phyloP scores from a whole-genome alignment of 2,329 filamentous ascomycete genomes.

The Monilinia fructigena region DNA sequence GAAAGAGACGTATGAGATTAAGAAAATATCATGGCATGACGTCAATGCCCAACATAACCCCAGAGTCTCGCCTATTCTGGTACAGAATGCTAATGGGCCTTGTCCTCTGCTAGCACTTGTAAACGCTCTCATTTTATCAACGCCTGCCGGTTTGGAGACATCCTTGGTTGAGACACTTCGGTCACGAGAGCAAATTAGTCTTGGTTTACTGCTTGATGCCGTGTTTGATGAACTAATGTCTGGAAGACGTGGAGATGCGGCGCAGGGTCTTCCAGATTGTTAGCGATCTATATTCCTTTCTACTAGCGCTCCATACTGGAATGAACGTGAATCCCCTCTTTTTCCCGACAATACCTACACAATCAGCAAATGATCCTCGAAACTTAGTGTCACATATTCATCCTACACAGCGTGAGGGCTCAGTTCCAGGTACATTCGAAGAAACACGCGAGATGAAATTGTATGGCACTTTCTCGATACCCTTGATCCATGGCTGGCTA shows the following conservation, averaged over 20 bases:
- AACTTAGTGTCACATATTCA: constrained; percentile 54
- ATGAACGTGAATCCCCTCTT: constrained; percentile 98
- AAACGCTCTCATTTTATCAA: constrained; percentile 85
- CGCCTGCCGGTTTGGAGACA: constrained; percentile 63
- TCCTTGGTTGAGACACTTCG: constrained; percentile 75
- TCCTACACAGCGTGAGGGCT: constrained; percentile 49
- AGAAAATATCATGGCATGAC: constrained; percentile 85
- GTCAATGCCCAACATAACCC: constrained; percentile 56
- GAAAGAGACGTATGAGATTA: constrained; percentile 84
- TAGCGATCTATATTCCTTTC: constrained; percentile 80
- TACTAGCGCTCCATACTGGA: constrained; percentile 86
- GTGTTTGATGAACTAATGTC: constrained; percentile 94
- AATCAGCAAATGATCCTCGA: constrained; percentile 39
- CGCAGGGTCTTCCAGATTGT: constrained; percentile 74
- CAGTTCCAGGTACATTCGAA: constrained; percentile 74
- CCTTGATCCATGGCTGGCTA: constrained; percentile 91
- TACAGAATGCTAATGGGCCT: constrained; percentile 92
- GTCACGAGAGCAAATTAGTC: constrained; percentile 81
- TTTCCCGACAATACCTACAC: constrained; percentile 54
- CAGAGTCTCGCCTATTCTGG: constrained; percentile 78
- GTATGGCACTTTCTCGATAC: constrained; percentile 85
- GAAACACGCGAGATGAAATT: constrained; percentile 84
- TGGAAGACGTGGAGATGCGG: constrained; percentile 60
- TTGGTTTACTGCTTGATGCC: constrained; percentile 81
- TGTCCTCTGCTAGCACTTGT: constrained; percentile 91